Percentiles rank a stretch among this genome's conserved stretches.
phyloP scores from a whole-genome alignment of 345 rosid genomes.

The Dovyalis caffra region DNA sequence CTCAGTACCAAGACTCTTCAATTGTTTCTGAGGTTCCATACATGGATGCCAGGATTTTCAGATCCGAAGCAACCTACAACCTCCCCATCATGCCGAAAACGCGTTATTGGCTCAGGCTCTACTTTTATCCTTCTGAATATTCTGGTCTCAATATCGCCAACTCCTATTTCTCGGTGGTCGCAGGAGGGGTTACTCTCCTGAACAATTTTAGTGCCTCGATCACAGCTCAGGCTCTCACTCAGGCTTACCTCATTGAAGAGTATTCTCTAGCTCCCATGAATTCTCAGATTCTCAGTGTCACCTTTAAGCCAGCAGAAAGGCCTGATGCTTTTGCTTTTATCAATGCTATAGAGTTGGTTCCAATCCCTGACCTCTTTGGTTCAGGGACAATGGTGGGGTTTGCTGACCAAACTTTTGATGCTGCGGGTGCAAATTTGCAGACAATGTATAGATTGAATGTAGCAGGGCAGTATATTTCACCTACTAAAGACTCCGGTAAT shows the following conservation, averaged over 20 bases:
- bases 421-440: conserved; percentile 38
- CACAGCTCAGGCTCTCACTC: conserved; percentile 68
- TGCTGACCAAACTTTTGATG: conserved; percentile 37
- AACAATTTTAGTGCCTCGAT: conserved; percentile 70
- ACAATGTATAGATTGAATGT: conserved; percentile 71
- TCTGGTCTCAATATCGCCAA: conserved; percentile 38
- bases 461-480: conserved; percentile 60
- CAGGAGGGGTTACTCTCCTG: conserved; percentile 51
- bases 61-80: conserved; percentile 47
- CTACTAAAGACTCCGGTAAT: conserved; percentile 52
- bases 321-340: conserved; percentile 54
- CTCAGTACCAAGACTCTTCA: conserved; percentile 66
- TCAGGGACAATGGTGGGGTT: conserved; percentile 49
- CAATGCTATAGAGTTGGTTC: conserved; percentile 68
- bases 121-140: conserved; percentile 68
- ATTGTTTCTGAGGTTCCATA: conserved; percentile 60
- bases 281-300: conserved; percentile 36
- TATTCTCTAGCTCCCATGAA: conserved; percentile 49
- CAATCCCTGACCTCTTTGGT: conserved; percentile 57
- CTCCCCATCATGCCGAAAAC: conserved; percentile 42
- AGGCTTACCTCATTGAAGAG: conserved; percentile 64
- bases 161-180: conserved; percentile 58
- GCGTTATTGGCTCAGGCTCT: conserved; percentile 50
- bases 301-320: conserved; percentile 51
- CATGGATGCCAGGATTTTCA: conserved; percentile 72